Percentiles rank a stretch among this genome's conserved stretches.
phyloP scores from a whole-genome alignment of 2,329 filamentous ascomycete species.

The Ceratocystis huliohia region DNA sequence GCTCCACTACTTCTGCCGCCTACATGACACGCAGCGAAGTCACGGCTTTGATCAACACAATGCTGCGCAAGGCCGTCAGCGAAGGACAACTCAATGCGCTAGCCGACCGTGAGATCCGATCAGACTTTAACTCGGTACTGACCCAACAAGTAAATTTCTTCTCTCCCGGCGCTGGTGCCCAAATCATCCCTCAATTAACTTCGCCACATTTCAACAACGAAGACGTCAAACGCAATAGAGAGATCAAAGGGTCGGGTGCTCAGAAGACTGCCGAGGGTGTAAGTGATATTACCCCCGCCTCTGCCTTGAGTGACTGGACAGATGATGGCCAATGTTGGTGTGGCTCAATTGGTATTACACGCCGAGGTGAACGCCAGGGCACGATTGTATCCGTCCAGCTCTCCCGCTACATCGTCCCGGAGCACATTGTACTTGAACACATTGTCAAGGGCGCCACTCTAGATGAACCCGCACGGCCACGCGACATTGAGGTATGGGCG shows the following conservation, averaged over 20 bases:
- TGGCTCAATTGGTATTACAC: conserved; percentile 36
- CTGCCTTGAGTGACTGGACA: conserved; percentile 55
- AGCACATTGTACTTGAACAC: conserved; percentile 61
- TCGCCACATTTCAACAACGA: conserved; percentile 40
- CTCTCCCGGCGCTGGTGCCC: conserved; percentile 49
- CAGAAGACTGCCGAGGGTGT: background rate
- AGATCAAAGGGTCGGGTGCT: conserved; percentile 17
- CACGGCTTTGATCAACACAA: conserved; percentile 30
- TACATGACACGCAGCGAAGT: conserved; percentile 33
- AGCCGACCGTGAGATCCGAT: conserved; percentile 35
- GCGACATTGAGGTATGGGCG: conserved; percentile 58
- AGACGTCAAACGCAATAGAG: conserved; percentile 19
- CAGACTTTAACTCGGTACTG: conserved; percentile 34
- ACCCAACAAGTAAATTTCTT: conserved; percentile 61
- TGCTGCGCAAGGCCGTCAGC: conserved; percentile 34
- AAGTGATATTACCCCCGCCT: conserved; percentile 29
- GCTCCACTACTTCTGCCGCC: conserved; percentile 20
- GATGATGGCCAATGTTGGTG: conserved; percentile 87
- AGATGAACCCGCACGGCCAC: conserved; percentile 50
- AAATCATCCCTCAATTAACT: conserved; percentile 46
- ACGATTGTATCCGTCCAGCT: conserved; percentile 54
- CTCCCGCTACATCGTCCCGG: conserved; percentile 46
- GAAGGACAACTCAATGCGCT: conserved; percentile 37
- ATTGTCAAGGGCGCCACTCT: conserved; percentile 49
- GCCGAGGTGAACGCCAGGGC: conserved; percentile 35